Evolutionary conservation across 2,329 filamentous ascomycete species (phyloP).

Genomic region (Penicillium sp.): DNA sequence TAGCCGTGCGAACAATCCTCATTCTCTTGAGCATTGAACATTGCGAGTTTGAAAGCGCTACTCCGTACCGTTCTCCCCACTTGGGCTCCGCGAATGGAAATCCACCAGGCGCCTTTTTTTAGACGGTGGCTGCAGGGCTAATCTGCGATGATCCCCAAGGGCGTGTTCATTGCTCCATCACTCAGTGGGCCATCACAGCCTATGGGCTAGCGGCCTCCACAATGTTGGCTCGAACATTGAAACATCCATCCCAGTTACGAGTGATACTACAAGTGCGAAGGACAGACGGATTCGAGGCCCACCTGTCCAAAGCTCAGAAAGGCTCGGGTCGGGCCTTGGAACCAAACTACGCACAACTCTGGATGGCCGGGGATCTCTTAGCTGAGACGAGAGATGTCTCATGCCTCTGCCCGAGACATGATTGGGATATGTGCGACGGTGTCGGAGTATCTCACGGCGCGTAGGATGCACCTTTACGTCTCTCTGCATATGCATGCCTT

Average conservation of each 20-base stretch:
- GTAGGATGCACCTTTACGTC: constrained; percentile 1
- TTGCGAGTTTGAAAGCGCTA: neutral
- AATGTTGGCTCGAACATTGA: neutral
- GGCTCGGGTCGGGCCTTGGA: constrained; percentile 32
- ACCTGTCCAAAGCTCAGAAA: neutral
- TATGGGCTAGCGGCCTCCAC: constrained; percentile 11
- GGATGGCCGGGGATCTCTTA: constrained; percentile 11
- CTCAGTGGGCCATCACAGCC: constrained; percentile 19
- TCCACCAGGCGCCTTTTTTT: constrained; percentile 7
- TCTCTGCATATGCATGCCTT: constrained; percentile 8
- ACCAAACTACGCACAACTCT: constrained; percentile 29
- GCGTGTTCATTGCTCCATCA: constrained; percentile 14
- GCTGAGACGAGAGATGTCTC: neutral
- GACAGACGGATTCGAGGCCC: neutral
- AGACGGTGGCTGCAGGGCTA: constrained; percentile 13
- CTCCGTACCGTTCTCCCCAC: constrained; percentile 6
- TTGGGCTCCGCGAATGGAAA: constrained; percentile 18
- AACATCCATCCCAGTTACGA: neutral
- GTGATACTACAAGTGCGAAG: neutral
- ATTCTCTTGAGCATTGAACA: neutral
- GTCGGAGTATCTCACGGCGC: neutral
- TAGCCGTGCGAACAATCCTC: neutral
- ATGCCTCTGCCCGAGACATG: neutral
- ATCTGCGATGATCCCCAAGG: constrained; percentile 2
- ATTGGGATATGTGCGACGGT: neutral